Percentiles rank a stretch among this genome's conserved stretches.
phyloP scores from a whole-genome alignment of 352 stramenopile genomes.

The Phytopythium mirpurense region DNA sequence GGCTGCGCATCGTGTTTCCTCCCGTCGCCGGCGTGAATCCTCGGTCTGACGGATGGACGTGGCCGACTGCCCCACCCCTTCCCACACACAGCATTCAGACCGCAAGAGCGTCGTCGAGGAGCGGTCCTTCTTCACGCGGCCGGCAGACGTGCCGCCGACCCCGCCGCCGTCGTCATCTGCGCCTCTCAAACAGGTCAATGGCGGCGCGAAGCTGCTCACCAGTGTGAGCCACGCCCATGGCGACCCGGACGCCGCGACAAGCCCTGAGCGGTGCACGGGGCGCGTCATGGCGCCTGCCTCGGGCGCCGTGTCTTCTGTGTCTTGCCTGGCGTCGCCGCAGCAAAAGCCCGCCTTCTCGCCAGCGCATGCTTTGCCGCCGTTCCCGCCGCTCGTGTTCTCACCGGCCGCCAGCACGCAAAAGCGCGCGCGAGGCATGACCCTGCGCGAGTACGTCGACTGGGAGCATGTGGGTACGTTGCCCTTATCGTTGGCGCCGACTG shows the following conservation, averaged over 20 bases:
- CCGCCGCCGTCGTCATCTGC: constrained; percentile 2
- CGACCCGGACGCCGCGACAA: constrained; percentile 20
- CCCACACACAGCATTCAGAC: not conserved
- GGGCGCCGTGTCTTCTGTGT: no score
- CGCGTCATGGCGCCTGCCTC: constrained; percentile 9
- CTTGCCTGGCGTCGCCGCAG: constrained; percentile 4
- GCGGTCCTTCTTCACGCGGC: constrained; percentile 6
- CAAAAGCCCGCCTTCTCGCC: constrained; percentile 14
- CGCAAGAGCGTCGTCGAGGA: constrained; percentile 8
- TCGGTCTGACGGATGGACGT: not conserved
- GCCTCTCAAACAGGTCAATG: not conserved
- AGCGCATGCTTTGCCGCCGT: constrained; percentile 34
- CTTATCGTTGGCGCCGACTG: not conserved
- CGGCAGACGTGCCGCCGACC: not conserved
- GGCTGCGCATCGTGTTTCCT: no score
- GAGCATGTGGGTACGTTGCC: constrained; percentile 11
- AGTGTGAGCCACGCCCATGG: not conserved
- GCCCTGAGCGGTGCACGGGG: constrained; percentile 14
- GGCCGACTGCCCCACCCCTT: not conserved
- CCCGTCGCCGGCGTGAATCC: no score
- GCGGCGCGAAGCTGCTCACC: not conserved
- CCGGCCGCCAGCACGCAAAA: constrained; percentile 28
- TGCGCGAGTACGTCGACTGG: constrained; percentile 55
- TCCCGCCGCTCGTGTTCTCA: constrained; percentile 52
- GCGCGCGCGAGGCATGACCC: constrained; percentile 32